These are phyloP conservation scores for Hortiboletus campestris DNA, from an alignment of 768 basidiomycete genomes.

Conservation along the genomic window DNA sequence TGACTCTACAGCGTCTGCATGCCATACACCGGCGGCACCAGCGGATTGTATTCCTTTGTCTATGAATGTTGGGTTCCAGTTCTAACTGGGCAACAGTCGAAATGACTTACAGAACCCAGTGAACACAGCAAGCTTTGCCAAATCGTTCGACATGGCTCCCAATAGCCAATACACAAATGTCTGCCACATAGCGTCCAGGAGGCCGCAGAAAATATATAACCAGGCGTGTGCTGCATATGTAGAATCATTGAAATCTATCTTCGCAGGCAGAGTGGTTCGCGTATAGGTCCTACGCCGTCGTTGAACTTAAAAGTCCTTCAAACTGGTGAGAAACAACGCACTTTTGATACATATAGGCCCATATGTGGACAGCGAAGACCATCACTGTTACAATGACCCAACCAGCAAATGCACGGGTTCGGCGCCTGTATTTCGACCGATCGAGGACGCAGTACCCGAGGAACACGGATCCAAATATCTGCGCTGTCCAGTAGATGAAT, in stretches of 20 bases:
- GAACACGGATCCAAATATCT: slow-evolving; percentile 70
- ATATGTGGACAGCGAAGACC: slow-evolving; percentile 68
- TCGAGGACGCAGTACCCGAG: slow-evolving; percentile 70
- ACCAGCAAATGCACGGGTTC: slow-evolving; percentile 67
- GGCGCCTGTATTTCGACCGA: slow-evolving; percentile 50
- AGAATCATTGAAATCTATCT: slow-evolving; percentile 59
- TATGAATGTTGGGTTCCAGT: slow-evolving; percentile 18
- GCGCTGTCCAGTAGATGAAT: slow-evolving; percentile 75
- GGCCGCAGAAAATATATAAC: slow-evolving; percentile 70
- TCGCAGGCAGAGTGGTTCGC: slow-evolving; percentile 45
- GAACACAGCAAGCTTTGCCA: slow-evolving; percentile 75
- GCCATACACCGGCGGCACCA: slow-evolving; percentile 71
- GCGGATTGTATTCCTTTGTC: slow-evolving; percentile 79
- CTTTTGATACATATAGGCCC: slow-evolving; percentile 79
- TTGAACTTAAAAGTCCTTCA: not conserved
- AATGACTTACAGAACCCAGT: slow-evolving; percentile 70
- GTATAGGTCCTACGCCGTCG: slow-evolving; percentile 50
- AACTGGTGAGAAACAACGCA: slow-evolving; percentile 30
- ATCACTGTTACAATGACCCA: slow-evolving; percentile 62
- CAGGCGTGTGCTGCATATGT: slow-evolving; percentile 54
- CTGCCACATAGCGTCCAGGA: slow-evolving; percentile 85
- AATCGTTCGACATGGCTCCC: slow-evolving; percentile 84
- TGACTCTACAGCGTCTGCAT: slow-evolving; percentile 56
- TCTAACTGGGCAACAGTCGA: not conserved
- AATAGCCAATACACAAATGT: slow-evolving; percentile 80